Conservation (phyloP, 2,329 filamentous ascomycete species). For the Nigrograna mackinnonii region DNA sequence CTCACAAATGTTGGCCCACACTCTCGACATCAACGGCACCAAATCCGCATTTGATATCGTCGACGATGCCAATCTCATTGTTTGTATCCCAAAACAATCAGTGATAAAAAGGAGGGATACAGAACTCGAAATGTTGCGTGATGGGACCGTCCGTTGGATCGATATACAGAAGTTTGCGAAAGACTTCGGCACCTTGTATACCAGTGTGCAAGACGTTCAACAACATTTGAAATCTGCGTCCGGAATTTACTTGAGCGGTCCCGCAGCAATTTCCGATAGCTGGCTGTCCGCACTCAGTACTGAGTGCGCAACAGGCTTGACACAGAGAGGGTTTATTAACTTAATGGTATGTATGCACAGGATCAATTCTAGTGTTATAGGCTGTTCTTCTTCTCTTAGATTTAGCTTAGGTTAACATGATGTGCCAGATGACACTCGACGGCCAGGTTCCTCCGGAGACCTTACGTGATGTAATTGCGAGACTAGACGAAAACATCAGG, state of each 20-base stretch:
- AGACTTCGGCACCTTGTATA: slow-evolving; percentile 19
- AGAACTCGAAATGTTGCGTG: slow-evolving; percentile 16
- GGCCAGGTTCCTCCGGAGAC: too few relatives aligned
- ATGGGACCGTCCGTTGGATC: slow-evolving; percentile 22
- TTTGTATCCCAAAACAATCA: slow-evolving; percentile 25
- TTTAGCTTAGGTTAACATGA: too few relatives aligned
- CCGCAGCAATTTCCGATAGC: slow-evolving; percentile 24
- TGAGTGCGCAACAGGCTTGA: slow-evolving; percentile 16
- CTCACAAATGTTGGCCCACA: slow-evolving; percentile 1
- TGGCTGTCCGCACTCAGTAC: slow-evolving; percentile 21
- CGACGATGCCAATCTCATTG: slow-evolving; percentile 5
- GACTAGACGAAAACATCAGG: slow-evolving; percentile 2
- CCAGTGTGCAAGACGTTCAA: slow-evolving; percentile 15
- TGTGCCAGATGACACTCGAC: too few relatives aligned
- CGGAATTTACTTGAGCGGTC: slow-evolving; percentile 14
- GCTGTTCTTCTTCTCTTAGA: too few relatives aligned
- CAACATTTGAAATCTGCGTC: slow-evolving; percentile 11
- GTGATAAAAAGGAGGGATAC: slow-evolving; percentile 19
- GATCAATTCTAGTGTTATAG: too few relatives aligned
- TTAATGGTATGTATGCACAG: slow-evolving; percentile 21
- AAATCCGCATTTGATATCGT: background rate
- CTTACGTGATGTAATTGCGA: too few relatives aligned
- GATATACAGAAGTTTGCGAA: slow-evolving; percentile 20
- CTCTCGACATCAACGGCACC: background rate
- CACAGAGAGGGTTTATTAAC: slow-evolving; percentile 22